Conservation (phyloP, 1,139 yeast species). For the Kazachstania sp. region DNA sequence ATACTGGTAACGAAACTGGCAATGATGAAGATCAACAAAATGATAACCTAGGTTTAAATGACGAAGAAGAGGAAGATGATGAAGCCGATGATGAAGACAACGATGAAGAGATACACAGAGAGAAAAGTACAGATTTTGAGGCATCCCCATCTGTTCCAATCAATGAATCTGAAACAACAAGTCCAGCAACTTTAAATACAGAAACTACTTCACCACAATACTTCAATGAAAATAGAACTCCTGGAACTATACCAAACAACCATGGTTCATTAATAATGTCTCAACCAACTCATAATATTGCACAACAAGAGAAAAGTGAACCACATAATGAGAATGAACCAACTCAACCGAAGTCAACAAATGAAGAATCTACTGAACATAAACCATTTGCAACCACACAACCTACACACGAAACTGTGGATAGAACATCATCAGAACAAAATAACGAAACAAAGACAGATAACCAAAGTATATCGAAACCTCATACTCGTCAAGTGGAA, state of each 20-base stretch:
- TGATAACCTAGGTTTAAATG: not conserved
- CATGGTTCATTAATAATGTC: not conserved
- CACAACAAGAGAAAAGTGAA: no score
- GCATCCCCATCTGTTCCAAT: conserved; percentile 1
- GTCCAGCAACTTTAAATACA: not conserved
- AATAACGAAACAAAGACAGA: not conserved
- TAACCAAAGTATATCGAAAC: not conserved
- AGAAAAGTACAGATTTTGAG: conserved; percentile 3
- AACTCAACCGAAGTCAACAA: no score
- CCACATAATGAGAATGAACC: no score
- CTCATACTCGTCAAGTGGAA: not conserved
- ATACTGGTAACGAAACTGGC: not conserved
- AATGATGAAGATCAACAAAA: not conserved
- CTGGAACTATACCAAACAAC: not conserved
- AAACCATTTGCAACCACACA: not conserved
- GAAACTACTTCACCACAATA: not conserved
- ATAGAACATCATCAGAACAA: no score
- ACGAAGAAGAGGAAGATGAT: conserved; percentile 3
- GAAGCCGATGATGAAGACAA: conserved; percentile 5
- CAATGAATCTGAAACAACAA: conserved; percentile 1
- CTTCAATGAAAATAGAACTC: not conserved
- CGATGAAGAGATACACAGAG: conserved; percentile 4
- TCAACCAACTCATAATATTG: not conserved
- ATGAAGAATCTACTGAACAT: not conserved
- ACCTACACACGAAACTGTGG: not conserved